Percentiles rank a stretch among this genome's conserved stretches.
Conservation (phyloP, 2,329 filamentous ascomycete genomes). For the Karstenula rhodostoma region DNA sequence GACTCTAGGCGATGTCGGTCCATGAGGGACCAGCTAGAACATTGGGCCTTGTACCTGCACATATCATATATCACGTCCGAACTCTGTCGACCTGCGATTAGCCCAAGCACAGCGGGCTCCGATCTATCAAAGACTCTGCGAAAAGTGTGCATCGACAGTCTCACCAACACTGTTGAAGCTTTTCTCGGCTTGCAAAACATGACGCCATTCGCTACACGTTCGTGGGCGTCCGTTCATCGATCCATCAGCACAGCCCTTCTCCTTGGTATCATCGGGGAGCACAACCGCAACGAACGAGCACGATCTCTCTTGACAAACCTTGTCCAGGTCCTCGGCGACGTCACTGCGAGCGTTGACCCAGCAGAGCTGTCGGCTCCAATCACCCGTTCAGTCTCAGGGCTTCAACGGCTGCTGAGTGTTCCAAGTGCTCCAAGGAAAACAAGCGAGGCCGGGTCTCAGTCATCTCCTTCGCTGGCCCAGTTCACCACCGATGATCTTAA, state of each 20-base stretch:
- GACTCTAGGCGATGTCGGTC: slow-evolving; percentile 60
- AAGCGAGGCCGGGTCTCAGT: slow-evolving; percentile 41
- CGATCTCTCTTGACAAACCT: slow-evolving; percentile 56
- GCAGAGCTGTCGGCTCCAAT: slow-evolving; percentile 58
- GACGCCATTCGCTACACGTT: slow-evolving; percentile 54
- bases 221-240: slow-evolving; percentile 55
- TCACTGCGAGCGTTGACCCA: slow-evolving; percentile 57
- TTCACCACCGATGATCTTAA: slow-evolving; percentile 50
- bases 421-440: slow-evolving; percentile 32
- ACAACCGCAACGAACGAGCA: slow-evolving; percentile 55
- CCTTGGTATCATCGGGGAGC: slow-evolving; percentile 56
- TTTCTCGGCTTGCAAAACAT: slow-evolving; percentile 67
- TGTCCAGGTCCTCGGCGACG: slow-evolving; percentile 55
- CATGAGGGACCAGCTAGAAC: slow-evolving; percentile 64
- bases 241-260: slow-evolving; percentile 55
- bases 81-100: slow-evolving; percentile 68
- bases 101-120: slow-evolving; percentile 55
- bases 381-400: slow-evolving; percentile 55
- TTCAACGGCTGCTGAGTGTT: slow-evolving; percentile 53
- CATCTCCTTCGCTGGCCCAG: slow-evolving; percentile 40
- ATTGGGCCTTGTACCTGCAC: slow-evolving; percentile 68
- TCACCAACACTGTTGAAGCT: slow-evolving; percentile 66
- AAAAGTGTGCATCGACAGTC: slow-evolving; percentile 63
- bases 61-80: slow-evolving; percentile 70
- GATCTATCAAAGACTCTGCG: slow-evolving; percentile 59